Evolutionary conservation across 768 basidiomycete species (phyloP).

Genomic region (Boletus sp.): DNA sequence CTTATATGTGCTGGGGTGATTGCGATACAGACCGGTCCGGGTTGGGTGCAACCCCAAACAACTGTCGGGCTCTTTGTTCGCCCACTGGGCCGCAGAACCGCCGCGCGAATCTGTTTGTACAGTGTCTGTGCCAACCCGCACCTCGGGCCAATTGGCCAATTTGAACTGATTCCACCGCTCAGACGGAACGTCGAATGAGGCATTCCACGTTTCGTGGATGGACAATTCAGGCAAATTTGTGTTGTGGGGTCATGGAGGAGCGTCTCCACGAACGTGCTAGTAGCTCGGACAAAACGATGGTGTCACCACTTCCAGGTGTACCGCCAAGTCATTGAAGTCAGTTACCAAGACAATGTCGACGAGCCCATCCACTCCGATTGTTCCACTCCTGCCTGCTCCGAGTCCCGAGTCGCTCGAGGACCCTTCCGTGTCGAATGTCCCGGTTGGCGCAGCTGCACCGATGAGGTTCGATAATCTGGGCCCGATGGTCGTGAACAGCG

Average conservation of each 20-base stretch:
- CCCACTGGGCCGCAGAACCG: no score
- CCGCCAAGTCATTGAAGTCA: background rate
- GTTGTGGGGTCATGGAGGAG: background rate
- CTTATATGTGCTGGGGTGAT: constrained; percentile 14
- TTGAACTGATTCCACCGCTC: background rate
- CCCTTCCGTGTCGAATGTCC: constrained; percentile 6
- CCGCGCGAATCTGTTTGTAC: background rate
- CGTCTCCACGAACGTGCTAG: background rate
- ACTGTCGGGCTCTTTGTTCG: background rate
- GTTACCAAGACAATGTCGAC: constrained; percentile 4
- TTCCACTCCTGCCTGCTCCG: constrained; percentile 10
- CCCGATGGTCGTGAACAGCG: constrained; percentile 65
- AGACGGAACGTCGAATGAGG: background rate
- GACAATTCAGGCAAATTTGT: background rate
- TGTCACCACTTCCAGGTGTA: background rate
- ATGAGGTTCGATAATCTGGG: constrained; percentile 58
- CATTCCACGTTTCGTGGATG: background rate
- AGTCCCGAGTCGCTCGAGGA: constrained; percentile 7
- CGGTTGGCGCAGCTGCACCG: constrained; percentile 21
- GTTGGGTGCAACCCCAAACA: background rate
- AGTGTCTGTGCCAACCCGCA: background rate
- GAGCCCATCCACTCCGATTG: background rate
- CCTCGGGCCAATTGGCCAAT: background rate
- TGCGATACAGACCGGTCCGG: constrained; percentile 12
- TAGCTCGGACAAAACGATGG: background rate